Base-by-base conservation (phyloP, 306 rosid genomes). In the Benincasa hispida region DNA sequence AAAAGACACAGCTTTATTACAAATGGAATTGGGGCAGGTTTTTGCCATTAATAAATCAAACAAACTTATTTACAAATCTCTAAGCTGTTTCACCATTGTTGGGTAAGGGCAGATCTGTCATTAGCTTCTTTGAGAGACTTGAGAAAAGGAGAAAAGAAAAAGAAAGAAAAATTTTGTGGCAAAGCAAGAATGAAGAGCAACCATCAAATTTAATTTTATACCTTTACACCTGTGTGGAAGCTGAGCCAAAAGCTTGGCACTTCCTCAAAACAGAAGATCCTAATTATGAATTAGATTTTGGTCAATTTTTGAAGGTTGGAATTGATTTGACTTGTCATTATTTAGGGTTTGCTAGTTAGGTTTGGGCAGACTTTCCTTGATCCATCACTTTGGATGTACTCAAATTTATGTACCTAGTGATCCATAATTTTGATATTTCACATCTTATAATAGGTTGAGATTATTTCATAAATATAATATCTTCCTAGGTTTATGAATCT, bases 271-370 rank as follows among this genome's bases (percentile, higher is more conserved):
- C 41, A 66, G n/a, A 59, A 2, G 54, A 41, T 67, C 6, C 34
- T 62, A 13, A 35, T 37, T 37, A 42, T 69, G 75, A 42, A 69
- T 68, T 68, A 68, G 35, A 39, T 42, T 68, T 68, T 68, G 75
- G 75, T 68, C 75, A 42, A 68, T 68, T 68, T 68, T 2, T 68
- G 55, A 45, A 68, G 75, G 75, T 68, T 68, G 74, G 74, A 42
- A 42, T 10, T 68, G 75, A 42, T 42, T 22, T 45, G 56, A 42
- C 56, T 45, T 69, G 37, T 69, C 75, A 69, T 69, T 69, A 45
- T 42, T 42, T 69, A 41, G 74, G 72, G 53, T 68, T 68, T 69
- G 56, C 56, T 42, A n/a, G 54, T 67, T 67, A 63, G 47, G 72
- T 63, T 56, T 61, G 72, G 54, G 32, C 74, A 67, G 32, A 67